Base-by-base conservation (phyloP, 768 basidiomycete species). In the Lentinula detonsa region DNA sequence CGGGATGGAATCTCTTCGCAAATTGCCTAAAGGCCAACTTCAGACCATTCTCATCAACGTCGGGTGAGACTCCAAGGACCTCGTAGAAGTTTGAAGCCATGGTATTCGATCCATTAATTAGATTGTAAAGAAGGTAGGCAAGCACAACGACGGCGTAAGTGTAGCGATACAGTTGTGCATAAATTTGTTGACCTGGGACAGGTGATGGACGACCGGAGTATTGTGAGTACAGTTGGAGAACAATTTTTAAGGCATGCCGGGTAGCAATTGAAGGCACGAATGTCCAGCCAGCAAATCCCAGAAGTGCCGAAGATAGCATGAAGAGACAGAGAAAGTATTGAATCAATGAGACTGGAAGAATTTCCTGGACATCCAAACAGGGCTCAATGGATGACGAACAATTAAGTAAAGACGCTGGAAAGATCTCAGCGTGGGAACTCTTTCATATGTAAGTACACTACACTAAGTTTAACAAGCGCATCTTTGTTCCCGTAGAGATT, bases 61-160 rank as follows among this genome's bases (percentile, higher is more conserved):
- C 72, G 1, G 86, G 82, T 6, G 72, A 61, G 2, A 90, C 84
- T 4, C 81, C 84, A 18, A 94, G 82, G 13, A 90, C 78, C 63
- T 93, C 79, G 71, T 93, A 95, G 71, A 87, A 91, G 68, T 90
- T 95, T n/a, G 78, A 82, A 10, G 78, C 77, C 68, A 87, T 78
- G 1, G 80, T 74, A n/a, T 73, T 73, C 4, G 83, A 78, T 5
- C 85, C 82, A 59, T 85, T 75, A 46, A 85, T 64, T 62, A 91
- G 73, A 55, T 82, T 88, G 74, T 88, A 91, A 4, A 75, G 65
- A 11, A 91, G 83, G 68, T 90, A 91, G 6, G 78, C 78, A 18
- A 86, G 74, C 52, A 91, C 82, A 46, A 90, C 85, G 15, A 80
- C 64, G 10, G 87, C 77, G 65, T 85, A 90, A 1, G 84, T 78